phyloP scores from a whole-genome alignment of 192 early-diverging fungal species.

The Linnemannia schmuckeri region DNA sequence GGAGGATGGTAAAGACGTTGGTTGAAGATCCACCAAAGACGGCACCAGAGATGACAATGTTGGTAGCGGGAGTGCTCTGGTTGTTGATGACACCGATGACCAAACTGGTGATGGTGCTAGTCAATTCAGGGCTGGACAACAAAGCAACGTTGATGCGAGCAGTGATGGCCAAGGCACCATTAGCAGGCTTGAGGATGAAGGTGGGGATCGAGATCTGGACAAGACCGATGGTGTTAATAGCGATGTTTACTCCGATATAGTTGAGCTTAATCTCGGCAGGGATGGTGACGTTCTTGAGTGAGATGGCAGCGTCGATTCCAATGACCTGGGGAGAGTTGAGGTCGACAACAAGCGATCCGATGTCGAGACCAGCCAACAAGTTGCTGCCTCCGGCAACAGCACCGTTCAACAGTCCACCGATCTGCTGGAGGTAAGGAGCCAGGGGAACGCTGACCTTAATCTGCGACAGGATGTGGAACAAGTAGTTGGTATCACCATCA shows the following conservation, averaged over 20 bases:
- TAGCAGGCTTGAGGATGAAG: conserved; percentile 17
- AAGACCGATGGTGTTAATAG: conserved; percentile 23
- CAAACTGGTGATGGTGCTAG: conserved; percentile 11
- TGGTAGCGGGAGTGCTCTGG: conserved; percentile 31
- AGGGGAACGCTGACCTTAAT: conserved; percentile 26
- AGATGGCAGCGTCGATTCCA: conserved; percentile 24
- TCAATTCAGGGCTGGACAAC: conserved; percentile 18
- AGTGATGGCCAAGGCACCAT: conserved; percentile 17
- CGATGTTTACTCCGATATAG: conserved; percentile 26
- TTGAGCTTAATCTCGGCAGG: conserved; percentile 31
- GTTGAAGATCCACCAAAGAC: conserved; percentile 27
- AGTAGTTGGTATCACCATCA: conserved; percentile 21
- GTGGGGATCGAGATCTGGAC: conserved; percentile 18
- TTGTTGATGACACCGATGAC: conserved; percentile 25
- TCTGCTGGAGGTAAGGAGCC: conserved; percentile 28
- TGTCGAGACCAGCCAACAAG: conserved; percentile 27
- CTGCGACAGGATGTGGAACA: conserved; percentile 28
- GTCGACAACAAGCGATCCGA: conserved; percentile 24
- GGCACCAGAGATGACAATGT: conserved; percentile 25
- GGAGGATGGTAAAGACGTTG: conserved; percentile 24
- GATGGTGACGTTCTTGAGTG: conserved; percentile 33
- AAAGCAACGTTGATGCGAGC: conserved; percentile 23
- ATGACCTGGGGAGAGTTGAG: conserved; percentile 29
- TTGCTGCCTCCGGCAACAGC: conserved; percentile 12
- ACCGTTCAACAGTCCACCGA: conserved; percentile 13